These are phyloP conservation scores for Flaveria brownii DNA, from an alignment of 129 eudicot genomes.

Conservation along the genomic window DNA sequence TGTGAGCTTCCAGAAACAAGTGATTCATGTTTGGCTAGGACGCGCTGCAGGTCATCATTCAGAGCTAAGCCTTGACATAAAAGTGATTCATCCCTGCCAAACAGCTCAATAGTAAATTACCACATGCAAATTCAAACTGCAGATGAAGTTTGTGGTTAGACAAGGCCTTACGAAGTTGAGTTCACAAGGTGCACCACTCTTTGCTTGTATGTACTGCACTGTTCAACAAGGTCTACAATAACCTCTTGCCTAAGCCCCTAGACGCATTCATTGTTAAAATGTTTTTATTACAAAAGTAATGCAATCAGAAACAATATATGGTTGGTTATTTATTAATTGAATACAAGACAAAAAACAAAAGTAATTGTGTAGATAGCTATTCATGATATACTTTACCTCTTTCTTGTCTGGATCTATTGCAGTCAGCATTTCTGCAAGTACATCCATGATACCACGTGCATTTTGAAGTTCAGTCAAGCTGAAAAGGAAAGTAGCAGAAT, in stretches of 20 bases:
- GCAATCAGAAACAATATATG: neutral
- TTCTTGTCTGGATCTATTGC: slow-evolving; percentile 78
- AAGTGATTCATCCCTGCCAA: slow-evolving; percentile 76
- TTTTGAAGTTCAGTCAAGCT: slow-evolving; percentile 93
- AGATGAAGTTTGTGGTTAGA: neutral
- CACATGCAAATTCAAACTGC: slow-evolving; percentile 15
- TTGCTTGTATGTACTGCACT: slow-evolving; percentile 90
- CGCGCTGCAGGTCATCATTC: slow-evolving; percentile 84
- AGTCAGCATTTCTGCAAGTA: slow-evolving; percentile 92
- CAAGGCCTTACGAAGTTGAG: slow-evolving; percentile 90
- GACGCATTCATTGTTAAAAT: neutral
- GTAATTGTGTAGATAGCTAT: neutral
- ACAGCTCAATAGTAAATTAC: neutral
- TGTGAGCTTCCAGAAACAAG: slow-evolving; percentile 51
- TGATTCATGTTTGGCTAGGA: slow-evolving; percentile 76
- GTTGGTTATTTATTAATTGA: neutral
- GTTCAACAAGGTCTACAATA: slow-evolving; percentile 90
- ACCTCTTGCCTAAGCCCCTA: slow-evolving; percentile 92
- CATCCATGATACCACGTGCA: slow-evolving; percentile 97
- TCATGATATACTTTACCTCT: slow-evolving; percentile 52
- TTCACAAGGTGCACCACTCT: slow-evolving; percentile 95
- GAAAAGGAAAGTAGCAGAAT: slow-evolving; percentile 6
- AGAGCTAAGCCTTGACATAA: slow-evolving; percentile 88
- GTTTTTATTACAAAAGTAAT: neutral
- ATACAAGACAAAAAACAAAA: neutral